Percentiles rank a stretch among this genome's conserved stretches.
Conservation (phyloP, 148 eudicot species). For the Rhododendron kiyosumense region DNA sequence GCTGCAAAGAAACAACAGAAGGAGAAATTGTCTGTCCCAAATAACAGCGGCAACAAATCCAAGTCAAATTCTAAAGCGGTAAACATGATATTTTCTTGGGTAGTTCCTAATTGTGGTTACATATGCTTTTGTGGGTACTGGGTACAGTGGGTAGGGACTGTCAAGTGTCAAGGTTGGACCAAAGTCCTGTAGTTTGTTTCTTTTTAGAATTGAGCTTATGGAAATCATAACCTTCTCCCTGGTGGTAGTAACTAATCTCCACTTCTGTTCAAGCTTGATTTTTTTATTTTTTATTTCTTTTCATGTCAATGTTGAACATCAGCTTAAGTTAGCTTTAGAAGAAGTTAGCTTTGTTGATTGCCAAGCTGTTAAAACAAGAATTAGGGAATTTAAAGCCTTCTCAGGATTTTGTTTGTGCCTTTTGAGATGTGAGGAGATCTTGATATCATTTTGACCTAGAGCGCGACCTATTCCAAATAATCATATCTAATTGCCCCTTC, state of each 20-base stretch:
- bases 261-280: background rate
- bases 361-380: background rate
- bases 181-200: background rate
- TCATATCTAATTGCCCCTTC: background rate
- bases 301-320: background rate
- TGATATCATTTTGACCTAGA: background rate
- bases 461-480: background rate
- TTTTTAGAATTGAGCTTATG: background rate
- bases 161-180: background rate
- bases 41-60: slow-evolving; percentile 69
- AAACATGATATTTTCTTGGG: slow-evolving; percentile 5
- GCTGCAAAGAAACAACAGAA: slow-evolving; percentile 63
- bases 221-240: background rate
- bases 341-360: background rate
- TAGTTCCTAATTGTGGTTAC: background rate
- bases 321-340: background rate
- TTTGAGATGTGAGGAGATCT: background rate
- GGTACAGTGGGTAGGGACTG: background rate
- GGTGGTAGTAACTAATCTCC: background rate
- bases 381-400: background rate
- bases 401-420: background rate
- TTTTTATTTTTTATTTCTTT: background rate
- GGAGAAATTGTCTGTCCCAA: slow-evolving; percentile 60
- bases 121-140: background rate
- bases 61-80: slow-evolving; percentile 71